Evolutionary conservation across 2,329 filamentous ascomycete species (phyloP).

Genomic region (Ceratocystiopsis brevicomis): DNA sequence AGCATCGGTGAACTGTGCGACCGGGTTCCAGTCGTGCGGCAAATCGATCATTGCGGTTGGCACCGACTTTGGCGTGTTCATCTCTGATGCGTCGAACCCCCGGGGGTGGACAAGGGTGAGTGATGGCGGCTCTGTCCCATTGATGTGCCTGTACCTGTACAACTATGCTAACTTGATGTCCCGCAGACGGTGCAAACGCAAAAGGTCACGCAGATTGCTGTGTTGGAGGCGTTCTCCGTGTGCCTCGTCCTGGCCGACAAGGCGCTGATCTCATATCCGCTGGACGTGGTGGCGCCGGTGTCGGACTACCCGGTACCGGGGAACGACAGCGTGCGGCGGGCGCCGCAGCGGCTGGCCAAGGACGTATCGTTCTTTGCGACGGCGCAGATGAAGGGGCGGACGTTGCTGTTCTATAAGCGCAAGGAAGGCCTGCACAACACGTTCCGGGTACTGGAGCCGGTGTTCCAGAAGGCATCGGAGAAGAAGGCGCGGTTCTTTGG

Average conservation of each 20-base stretch:
- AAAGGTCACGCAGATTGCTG: slow-evolving; percentile 77
- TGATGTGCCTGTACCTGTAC: not conserved
- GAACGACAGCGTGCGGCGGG: slow-evolving; percentile 57
- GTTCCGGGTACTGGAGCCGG: slow-evolving; percentile 92
- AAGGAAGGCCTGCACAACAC: slow-evolving; percentile 80
- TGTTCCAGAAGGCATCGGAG: slow-evolving; percentile 80
- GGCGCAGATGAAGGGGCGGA: slow-evolving; percentile 91
- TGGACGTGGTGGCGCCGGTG: slow-evolving; percentile 61
- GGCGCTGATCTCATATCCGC: slow-evolving; percentile 76
- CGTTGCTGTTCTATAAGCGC: slow-evolving; percentile 91
- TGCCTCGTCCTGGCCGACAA: slow-evolving; percentile 86
- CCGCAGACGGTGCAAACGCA: slow-evolving; percentile 52
- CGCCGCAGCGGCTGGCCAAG: slow-evolving; percentile 81
- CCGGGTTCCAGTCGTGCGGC: slow-evolving; percentile 68
- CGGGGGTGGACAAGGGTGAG: slow-evolving; percentile 77
- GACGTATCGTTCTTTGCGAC: slow-evolving; percentile 95
- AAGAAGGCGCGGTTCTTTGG: slow-evolving; percentile 55
- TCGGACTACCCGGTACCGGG: slow-evolving; percentile 40
- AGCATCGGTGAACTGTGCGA: slow-evolving; percentile 79
- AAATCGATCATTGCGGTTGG: slow-evolving; percentile 84
- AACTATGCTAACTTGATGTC: not conserved
- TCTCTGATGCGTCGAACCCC: slow-evolving; percentile 74
- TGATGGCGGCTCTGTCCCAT: slow-evolving; percentile 7
- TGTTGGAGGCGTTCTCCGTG: slow-evolving; percentile 88
- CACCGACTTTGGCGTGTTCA: slow-evolving; percentile 84